A percentile compares a stretch with the other conserved stretches of the same genome.
Evolutionary conservation across 192 early-diverging fungal genomes (phyloP).

Genomic region (Entomortierella parvispora): DNA sequence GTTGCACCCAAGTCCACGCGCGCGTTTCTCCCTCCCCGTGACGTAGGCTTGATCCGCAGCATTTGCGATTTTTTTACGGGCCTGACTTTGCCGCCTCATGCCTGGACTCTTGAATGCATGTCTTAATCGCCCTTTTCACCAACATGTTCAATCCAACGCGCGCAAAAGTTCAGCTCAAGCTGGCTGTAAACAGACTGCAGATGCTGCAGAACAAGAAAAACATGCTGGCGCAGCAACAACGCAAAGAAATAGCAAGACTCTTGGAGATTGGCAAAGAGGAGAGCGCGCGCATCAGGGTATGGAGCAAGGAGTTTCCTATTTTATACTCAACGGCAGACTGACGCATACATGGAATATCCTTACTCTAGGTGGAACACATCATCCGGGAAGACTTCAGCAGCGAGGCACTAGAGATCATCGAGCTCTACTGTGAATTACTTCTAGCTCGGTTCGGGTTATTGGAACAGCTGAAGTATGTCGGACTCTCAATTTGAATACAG

Average conservation of each 20-base stretch:
- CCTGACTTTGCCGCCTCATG: no score
- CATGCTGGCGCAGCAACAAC: conserved; percentile 74
- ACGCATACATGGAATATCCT: not conserved
- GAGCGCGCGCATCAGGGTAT: conserved; percentile 86
- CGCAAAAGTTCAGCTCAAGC: conserved; percentile 90
- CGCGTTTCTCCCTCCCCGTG: no score
- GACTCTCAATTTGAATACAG: not conserved
- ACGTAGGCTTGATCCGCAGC: no score
- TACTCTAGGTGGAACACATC: conserved; percentile 76
- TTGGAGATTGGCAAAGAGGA: conserved; percentile 87
- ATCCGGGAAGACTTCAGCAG: conserved; percentile 93
- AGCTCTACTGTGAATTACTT: conserved; percentile 91
- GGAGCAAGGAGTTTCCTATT: not conserved
- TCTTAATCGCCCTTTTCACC: no score
- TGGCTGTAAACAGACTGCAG: conserved; percentile 87
- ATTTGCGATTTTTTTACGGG: no score
- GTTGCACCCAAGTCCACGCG: no score
- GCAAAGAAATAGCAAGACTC: conserved; percentile 84
- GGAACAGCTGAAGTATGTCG: conserved; percentile 77
- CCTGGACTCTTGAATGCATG: no score
- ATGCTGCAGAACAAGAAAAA: conserved; percentile 90
- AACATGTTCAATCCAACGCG: conserved; percentile 64
- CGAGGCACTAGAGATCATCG: conserved; percentile 95
- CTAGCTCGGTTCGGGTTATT: conserved; percentile 88
- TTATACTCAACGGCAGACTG: not conserved